Evolutionary conservation across 2,329 filamentous ascomycete genomes (phyloP), one percentile per base, ranked within the genome.

Genomic region (Tolypocladium pustulatum): DNA sequence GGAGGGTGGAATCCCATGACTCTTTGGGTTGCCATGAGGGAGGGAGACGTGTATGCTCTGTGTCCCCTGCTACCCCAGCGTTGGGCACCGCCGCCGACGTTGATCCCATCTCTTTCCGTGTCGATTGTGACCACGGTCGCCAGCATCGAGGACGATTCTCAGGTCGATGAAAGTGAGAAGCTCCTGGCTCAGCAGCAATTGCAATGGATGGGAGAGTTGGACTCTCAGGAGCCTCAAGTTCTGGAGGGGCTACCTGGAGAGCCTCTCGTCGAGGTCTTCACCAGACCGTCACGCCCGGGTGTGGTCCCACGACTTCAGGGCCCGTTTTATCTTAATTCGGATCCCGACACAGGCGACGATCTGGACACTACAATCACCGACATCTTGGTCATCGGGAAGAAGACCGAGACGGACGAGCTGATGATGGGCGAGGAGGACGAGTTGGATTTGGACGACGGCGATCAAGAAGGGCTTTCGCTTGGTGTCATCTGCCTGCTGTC

Each of bases 1-100:
- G 93, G 91, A 17, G 91, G 91, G 57, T 99, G 94, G 94, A 89
- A 91, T 9, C 85, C 92, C 12, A 97, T 97, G 89, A 97, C 94
- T 0, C 79, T 99, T 13, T 99, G 93, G 90, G 78, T 97, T 56
- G 91, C 92, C n/a, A 99, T 97, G 89, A 85, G 85, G 41, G 89
- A 91, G 60, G 94, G 94, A 4, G 92, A 97, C 68, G 82, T 97
- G 7, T 99, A 99, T 68, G 92, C 93, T 1, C 77, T 99, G 10
- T 97, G 92, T 69, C 94, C 94, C 1, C 79, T 99, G 46, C 78
- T 99, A 37, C 94, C 94, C 0, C 85, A 86, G 56, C 90, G 88
- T 66, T 97, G 93, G 91, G 85, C 89, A 30, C 86, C 88, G 30
- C 86, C 88, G 17, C 81, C 86, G 1, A 88, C 88, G 0, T 78